Evolutionary conservation across 257 asterid genomes (phyloP).

Genomic region (Phtheirospermum japonicum): DNA sequence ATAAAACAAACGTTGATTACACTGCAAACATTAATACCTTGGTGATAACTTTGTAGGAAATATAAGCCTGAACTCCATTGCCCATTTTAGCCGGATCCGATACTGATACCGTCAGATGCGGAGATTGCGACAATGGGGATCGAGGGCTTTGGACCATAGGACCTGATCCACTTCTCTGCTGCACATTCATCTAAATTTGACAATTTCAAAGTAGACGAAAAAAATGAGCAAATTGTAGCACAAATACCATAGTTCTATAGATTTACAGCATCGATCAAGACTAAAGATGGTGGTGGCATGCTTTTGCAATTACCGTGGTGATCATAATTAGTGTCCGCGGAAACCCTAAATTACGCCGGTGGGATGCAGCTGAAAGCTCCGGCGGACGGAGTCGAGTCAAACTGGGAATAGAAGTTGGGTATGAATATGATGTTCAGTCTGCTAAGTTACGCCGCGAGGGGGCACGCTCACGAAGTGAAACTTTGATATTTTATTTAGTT

Average conservation of each 20-base stretch:
- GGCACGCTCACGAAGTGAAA: no score
- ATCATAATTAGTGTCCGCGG: conserved; percentile 36
- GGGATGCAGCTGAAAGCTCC: conserved; percentile 27
- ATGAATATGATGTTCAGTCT: neutral
- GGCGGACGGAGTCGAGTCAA: conserved; percentile 22
- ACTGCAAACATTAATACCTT: conserved; percentile 41
- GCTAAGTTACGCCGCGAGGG: conserved; percentile 25
- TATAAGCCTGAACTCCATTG: conserved; percentile 93
- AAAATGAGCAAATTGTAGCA: conserved; percentile 17
- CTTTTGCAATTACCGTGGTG: conserved; percentile 37
- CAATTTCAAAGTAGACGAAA: conserved; percentile 11
- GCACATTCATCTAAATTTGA: conserved; percentile 38
- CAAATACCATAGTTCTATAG: conserved; percentile 9
- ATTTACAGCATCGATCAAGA: conserved; percentile 28
- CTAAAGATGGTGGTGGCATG: neutral
- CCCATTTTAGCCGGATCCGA: conserved; percentile 99
- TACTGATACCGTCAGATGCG: conserved; percentile 72
- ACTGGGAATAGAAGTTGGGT: conserved; percentile 3
- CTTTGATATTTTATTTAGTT: no score
- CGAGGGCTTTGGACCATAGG: conserved; percentile 73
- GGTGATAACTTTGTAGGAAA: conserved; percentile 86
- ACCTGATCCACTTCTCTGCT: conserved; percentile 79
- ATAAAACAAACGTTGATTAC: conserved; percentile 11
- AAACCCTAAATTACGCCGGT: conserved; percentile 26
- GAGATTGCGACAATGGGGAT: conserved; percentile 74